Conservation (phyloP, 2,329 filamentous ascomycete genomes). For the Penicillium psychrosexuale region DNA sequence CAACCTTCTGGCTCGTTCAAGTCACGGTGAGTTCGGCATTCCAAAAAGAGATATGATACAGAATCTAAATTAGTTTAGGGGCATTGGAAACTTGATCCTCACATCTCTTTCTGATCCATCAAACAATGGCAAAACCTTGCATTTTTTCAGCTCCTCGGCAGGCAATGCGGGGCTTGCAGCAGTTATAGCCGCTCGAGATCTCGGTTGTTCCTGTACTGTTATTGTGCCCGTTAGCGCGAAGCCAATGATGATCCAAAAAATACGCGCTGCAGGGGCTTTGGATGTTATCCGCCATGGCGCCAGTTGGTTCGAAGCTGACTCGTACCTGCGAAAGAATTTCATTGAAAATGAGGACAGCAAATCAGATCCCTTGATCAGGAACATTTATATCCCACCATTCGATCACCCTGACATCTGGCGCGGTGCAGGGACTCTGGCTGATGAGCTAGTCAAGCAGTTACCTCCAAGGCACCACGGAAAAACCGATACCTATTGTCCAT, state of each 20-base stretch:
- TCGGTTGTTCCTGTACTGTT: conserved; percentile 65
- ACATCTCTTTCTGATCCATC: conserved; percentile 22
- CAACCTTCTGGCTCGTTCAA: conserved; percentile 83
- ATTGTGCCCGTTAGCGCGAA: conserved; percentile 66
- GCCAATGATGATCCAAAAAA: conserved; percentile 65
- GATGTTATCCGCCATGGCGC: conserved; percentile 65
- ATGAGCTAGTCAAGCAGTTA: conserved; percentile 38
- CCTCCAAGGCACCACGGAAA: conserved; percentile 16
- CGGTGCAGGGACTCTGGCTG: conserved; percentile 35
- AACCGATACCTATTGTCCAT: conserved; percentile 3
- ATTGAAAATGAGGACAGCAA: conserved; percentile 23
- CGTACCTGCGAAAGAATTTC: conserved; percentile 55
- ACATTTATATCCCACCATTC: conserved; percentile 39
- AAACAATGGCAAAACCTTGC: conserved; percentile 41
- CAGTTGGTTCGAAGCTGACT: conserved; percentile 67
- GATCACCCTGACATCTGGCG: conserved; percentile 40
- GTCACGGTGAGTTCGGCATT: conserved; percentile 49
- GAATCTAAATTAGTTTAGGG: conserved; percentile 19
- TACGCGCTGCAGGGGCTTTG: conserved; percentile 60
- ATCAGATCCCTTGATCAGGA: conserved; percentile 11
- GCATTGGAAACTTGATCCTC: conserved; percentile 39
- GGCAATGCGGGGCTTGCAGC: conserved; percentile 82
- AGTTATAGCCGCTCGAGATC: conserved; percentile 64
- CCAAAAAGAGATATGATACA: background rate
- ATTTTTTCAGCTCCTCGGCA: conserved; percentile 75